These are phyloP conservation scores for Leucogyrophana mollusca DNA, from an alignment of 768 basidiomycete species.

Conservation along the genomic window DNA sequence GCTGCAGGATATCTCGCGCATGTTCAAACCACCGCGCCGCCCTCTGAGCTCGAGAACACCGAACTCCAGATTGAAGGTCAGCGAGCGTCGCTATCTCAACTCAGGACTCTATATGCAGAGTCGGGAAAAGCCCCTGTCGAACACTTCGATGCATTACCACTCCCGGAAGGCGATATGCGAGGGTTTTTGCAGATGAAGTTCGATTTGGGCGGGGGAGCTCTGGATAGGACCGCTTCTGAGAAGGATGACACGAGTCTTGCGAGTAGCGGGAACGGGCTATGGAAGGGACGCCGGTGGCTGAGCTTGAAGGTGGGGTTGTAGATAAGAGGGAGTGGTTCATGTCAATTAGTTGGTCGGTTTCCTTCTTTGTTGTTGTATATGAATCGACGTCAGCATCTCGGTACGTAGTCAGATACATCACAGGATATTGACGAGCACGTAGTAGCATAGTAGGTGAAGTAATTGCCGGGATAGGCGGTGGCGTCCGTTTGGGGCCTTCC, in stretches of 20 bases:
- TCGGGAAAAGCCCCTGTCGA: slow-evolving; percentile 1
- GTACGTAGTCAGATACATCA: too few species aligned
- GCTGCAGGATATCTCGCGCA: slow-evolving; percentile 26
- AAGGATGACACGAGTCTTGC: slow-evolving; percentile 11
- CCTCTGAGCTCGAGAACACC: slow-evolving; percentile 10
- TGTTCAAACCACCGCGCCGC: slow-evolving; percentile 15
- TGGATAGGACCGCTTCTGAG: slow-evolving; percentile 13
- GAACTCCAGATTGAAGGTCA: slow-evolving; percentile 22
- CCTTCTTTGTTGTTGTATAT: too few species aligned
- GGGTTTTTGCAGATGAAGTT: slow-evolving; percentile 12
- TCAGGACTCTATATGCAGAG: slow-evolving; percentile 9
- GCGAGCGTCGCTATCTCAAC: slow-evolving; percentile 9
- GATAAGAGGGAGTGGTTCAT: too few species aligned
- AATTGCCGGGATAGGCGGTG: too few species aligned
- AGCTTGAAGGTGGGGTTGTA: too few species aligned
- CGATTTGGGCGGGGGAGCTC: slow-evolving; percentile 16
- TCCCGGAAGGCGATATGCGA: too few species aligned
- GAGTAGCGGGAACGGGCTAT: slow-evolving; percentile 16
- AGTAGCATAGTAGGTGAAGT: too few species aligned
- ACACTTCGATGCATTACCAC: slow-evolving; percentile 14
- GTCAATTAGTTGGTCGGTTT: too few species aligned
- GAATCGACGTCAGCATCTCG: too few species aligned
- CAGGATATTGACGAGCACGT: too few species aligned
- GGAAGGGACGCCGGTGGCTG: slow-evolving; percentile 19
- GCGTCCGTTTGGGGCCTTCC: too few species aligned